phyloP scores from a whole-genome alignment of 2,329 filamentous ascomycete species.

The Emericellopsis atlantica region DNA sequence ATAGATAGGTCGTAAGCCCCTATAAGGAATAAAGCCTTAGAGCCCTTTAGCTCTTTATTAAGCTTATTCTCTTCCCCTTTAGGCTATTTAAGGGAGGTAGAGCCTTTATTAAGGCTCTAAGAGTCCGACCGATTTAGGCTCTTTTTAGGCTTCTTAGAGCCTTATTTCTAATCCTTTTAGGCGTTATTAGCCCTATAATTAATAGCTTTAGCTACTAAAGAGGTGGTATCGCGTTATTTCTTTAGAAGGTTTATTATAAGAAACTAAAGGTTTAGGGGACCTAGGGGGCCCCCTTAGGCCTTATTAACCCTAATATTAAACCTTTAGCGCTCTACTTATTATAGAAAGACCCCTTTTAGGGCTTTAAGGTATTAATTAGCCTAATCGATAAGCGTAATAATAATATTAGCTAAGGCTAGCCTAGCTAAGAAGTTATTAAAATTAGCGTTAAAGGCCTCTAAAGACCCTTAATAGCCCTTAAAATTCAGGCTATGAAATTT shows the following conservation, averaged over 20 bases:
- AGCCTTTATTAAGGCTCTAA: neutral
- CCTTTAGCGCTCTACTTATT: too few relatives aligned
- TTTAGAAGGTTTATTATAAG: neutral
- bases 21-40: neutral
- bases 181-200: neutral
- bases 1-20: too few relatives aligned
- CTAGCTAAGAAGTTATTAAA: neutral
- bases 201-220: neutral
- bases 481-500: too few relatives aligned
- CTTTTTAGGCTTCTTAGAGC: too few relatives aligned
- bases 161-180: too few relatives aligned
- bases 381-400: constrained; percentile 1
- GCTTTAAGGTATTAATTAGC: neutral
- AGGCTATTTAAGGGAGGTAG: too few relatives aligned
- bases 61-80: neutral
- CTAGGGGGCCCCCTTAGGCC: too few relatives aligned
- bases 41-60: neutral
- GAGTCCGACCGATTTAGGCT: too few relatives aligned
- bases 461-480: neutral
- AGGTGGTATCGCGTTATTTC: neutral
- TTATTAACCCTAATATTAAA: neutral
- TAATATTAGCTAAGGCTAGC: neutral
- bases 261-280: neutral
- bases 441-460: neutral
- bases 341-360: neutral